These are phyloP conservation scores for Sicyos edulis DNA, from an alignment of 306 rosid species.

Conservation along the genomic window DNA sequence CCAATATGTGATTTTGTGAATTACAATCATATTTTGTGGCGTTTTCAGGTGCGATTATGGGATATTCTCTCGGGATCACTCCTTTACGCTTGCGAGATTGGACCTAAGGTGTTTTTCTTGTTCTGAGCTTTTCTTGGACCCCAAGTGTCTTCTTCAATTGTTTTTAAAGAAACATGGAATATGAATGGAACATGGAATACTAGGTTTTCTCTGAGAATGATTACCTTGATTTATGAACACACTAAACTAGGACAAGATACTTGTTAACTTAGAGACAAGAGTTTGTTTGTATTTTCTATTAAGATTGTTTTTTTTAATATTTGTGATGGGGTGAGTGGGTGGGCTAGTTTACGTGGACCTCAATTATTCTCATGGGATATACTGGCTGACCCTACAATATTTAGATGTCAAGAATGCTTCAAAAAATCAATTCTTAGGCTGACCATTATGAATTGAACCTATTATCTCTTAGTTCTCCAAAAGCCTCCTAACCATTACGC, in stretches of 20 bases:
- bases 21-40: conserved; percentile 13
- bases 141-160: neutral
- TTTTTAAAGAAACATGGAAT: neutral
- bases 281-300: neutral
- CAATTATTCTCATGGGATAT: no score
- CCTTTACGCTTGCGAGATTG: conserved; percentile 67
- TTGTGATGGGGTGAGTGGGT: no score
- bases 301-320: no score
- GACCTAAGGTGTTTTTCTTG: conserved; percentile 45
- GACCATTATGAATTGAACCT: no score
- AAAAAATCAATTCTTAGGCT: no score
- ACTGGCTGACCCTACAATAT: no score
- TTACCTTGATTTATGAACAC: neutral
- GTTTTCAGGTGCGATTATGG: conserved; percentile 80
- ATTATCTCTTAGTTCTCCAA: no score
- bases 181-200: neutral
- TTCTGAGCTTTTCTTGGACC: neutral
- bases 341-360: no score
- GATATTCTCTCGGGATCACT: conserved; percentile 64
- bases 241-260: conserved; percentile 15
- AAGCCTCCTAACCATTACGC: no score
- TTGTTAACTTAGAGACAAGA: neutral
- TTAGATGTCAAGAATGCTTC: no score
- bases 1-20: conserved; percentile 16
- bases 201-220: neutral